Conservation (phyloP, 805 yeast genomes). For the Limtongia smithiae region DNA sequence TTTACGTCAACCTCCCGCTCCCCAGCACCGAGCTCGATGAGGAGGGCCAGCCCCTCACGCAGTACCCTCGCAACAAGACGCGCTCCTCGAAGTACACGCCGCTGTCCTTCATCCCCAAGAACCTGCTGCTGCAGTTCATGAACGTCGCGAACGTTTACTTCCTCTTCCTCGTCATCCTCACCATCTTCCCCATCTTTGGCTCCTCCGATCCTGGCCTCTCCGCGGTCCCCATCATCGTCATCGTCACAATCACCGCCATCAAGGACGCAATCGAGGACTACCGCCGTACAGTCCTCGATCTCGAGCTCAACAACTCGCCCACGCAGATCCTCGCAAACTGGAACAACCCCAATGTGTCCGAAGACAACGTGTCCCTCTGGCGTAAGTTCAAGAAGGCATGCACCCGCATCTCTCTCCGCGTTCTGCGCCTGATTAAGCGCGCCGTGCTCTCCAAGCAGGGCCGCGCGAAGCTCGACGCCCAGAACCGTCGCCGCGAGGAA, state of each 20-base stretch:
- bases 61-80: conserved; percentile 85
- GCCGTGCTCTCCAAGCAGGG: conserved; percentile 7
- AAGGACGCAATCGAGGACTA: conserved; percentile 79
- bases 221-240: conserved; percentile 77
- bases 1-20: conserved; percentile 50
- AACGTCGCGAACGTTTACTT: conserved; percentile 91
- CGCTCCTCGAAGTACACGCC: conserved; percentile 96
- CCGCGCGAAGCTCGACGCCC: conserved; percentile 21
- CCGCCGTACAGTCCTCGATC: conserved; percentile 59
- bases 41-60: conserved; percentile 54
- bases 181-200: conserved; percentile 65
- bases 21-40: conserved; percentile 47
- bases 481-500: conserved; percentile 7
- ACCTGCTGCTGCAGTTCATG: conserved; percentile 71
- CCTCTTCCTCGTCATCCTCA: conserved; percentile 65
- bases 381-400: conserved; percentile 61
- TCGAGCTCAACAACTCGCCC: conserved; percentile 63
- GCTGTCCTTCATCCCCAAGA: conserved; percentile 79
- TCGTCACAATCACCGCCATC: conserved; percentile 67
- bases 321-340: conserved; percentile 55
- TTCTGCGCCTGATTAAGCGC: conserved; percentile 15
- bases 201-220: conserved; percentile 68
- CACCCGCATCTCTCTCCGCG: conserved; percentile 34
- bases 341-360: conserved; percentile 55
- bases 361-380: conserved; percentile 59